Evolutionary conservation across 345 rosid genomes (phyloP).

Genomic region (Arabis alpina): DNA sequence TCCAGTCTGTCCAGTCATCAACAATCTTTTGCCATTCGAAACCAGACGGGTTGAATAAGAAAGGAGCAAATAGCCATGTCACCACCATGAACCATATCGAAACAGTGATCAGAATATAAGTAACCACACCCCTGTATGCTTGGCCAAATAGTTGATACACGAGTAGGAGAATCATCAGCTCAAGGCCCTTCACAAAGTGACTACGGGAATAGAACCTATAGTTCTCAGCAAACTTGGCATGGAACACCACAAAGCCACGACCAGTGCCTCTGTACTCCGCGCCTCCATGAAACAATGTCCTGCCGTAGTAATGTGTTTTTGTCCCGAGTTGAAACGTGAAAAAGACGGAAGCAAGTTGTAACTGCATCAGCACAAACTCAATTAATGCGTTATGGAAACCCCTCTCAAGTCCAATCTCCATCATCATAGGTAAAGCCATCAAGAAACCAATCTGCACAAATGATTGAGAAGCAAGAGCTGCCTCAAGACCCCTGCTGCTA

Average conservation of each 20-base stretch:
- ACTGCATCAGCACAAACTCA: constrained; percentile 70
- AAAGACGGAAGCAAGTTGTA: constrained; percentile 67
- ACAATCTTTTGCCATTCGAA: constrained; percentile 74
- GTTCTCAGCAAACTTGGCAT: constrained; percentile 85
- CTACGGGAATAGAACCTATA: constrained; percentile 69
- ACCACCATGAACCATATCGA: constrained; percentile 70
- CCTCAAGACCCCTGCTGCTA: constrained; percentile 59
- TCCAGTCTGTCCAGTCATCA: constrained; percentile 82
- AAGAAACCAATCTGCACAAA: constrained; percentile 71
- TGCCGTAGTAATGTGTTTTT: constrained; percentile 67
- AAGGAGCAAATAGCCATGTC: constrained; percentile 75
- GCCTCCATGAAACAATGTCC: constrained; percentile 83
- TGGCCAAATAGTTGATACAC: constrained; percentile 59
- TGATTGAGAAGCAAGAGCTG: constrained; percentile 72
- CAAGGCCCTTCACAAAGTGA: constrained; percentile 73
- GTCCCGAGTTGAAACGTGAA: constrained; percentile 78
- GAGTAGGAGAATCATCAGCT: constrained; percentile 63
- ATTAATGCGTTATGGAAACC: constrained; percentile 65
- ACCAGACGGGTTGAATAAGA: constrained; percentile 71
- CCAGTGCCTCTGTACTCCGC: constrained; percentile 89
- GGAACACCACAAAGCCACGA: constrained; percentile 88
- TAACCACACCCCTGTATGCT: constrained; percentile 49
- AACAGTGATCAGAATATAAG: constrained; percentile 56
- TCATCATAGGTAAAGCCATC: constrained; percentile 71
- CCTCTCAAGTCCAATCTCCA: constrained; percentile 79